Evolutionary conservation across 73 alveolate genomes (phyloP).

Genomic region (Symbiodinium natans): DNA sequence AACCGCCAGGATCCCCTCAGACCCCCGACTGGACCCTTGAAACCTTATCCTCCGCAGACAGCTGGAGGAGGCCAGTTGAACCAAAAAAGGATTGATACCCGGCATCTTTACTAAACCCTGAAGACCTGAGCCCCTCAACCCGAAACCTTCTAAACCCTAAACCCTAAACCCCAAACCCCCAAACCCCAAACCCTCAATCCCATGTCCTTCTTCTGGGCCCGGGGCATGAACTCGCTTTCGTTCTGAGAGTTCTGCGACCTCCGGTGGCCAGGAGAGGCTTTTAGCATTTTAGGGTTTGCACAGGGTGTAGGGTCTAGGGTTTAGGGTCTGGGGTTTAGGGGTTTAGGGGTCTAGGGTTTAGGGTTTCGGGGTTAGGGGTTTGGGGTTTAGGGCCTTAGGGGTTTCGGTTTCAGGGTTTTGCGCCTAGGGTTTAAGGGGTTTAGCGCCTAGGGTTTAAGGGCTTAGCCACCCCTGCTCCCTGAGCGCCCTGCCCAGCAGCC

Average conservation of each 20-base stretch:
- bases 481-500: neutral
- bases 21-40: too few species aligned
- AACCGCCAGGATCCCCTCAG: too few species aligned
- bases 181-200: too few species aligned
- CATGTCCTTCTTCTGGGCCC: neutral
- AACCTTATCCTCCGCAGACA: too few species aligned
- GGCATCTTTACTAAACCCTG: too few species aligned
- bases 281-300: too few species aligned
- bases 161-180: too few species aligned
- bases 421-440: neutral
- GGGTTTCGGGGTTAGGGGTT: neutral
- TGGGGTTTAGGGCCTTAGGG: neutral
- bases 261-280: neutral
- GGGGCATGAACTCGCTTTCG: constrained; percentile 74
- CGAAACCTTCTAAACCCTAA: too few species aligned
- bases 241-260: constrained; percentile 30
- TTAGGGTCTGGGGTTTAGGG: neutral
- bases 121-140: too few species aligned
- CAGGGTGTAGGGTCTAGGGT: too few species aligned
- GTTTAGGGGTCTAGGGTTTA: neutral
- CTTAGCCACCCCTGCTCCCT: neutral
- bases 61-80: too few species aligned
- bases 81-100: too few species aligned
- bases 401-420: neutral
- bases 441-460: neutral